Base-by-base conservation (phyloP, 495 filamentous ascomycete species). In the Glarea lozoyensis region DNA sequence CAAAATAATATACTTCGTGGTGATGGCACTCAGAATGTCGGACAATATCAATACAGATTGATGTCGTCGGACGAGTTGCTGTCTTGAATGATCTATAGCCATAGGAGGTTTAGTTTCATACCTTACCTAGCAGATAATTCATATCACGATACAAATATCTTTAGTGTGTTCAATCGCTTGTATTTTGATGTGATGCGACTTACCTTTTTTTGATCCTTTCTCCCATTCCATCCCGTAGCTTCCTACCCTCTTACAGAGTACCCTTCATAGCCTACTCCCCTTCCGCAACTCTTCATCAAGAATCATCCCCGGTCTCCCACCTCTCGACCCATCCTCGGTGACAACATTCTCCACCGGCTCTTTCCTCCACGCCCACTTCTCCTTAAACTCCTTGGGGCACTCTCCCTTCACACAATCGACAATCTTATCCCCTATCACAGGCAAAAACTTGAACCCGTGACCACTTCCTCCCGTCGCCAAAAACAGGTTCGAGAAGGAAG, bases 391-490 rank as follows among this genome's bases (percentile, higher is more conserved):
- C 5, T 60, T 57, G 1, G 77, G 75, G 24, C 76, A 66, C 5
- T 60, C 60, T 2, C 75, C 67, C 56, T 74, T 65, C 18, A 94
- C 56, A 20, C 76, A 73, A 52, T 86, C 79, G 10, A 81, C 79
- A 32, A 94, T 70, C 56, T 79, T 79, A 40, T 85, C 82, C 11
- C 89, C 88, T 10, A 94, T 60, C 12, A 94, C 79, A 2, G 88
- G 88, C 59, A 94, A 61, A 59, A 94, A 94, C 58, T 94, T 94
- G 66, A 82, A 94, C 3, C 60, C 88, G 59, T 96, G 89, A 2
- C 88, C 88, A 53, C 80, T 86, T 11, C 84, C 88, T 11, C 88
- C 88, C 0, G 84, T 90, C 1, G 86, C 82, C 11, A 96, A 55
- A 60, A 94, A 88, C 15, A 94, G 63, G 10, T 75, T 72, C 18